Evolutionary conservation across 106 monocot genomes (phyloP), one percentile per base, ranked within the genome.

Genomic region (Apostasia ramifera): DNA sequence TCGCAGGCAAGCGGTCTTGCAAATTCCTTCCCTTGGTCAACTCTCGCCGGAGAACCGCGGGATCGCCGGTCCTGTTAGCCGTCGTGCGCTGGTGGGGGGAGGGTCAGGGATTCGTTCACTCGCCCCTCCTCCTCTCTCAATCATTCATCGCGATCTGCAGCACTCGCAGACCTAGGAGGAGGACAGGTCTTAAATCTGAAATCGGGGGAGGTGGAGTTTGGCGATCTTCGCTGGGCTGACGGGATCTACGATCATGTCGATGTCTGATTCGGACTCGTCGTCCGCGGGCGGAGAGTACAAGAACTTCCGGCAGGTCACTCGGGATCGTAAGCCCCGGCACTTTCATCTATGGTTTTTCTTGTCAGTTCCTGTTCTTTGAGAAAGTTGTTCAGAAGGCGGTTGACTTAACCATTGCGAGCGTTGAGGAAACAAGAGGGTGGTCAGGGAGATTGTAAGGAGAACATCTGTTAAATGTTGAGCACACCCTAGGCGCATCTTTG

Each of bases 231-330:
- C 43, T 53, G 43, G 8, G 39, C 37, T 10, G 50, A 50, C 40
- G n/a, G 40, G 52, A 37, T 56, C 46, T 13, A 1, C 4, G 5
- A 70, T 48, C 69, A 81, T 85, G 84, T 81, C 81, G 73, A 77
- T 81, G 60, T 74, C 79, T 51, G 82, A 77, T 51, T 82, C 82
- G 59, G 86, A 82, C 61, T 69, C 53, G 37, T 78, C 81, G 43
- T 78, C 74, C 43, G 37, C 13, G 8, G 44, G 79, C 66, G 78
- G 69, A 8, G 86, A 86, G 40, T 69, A 68, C 66, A 82, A 76
- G 74, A 82, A 54, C 50, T 86, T 86, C 60, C 82, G 82, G 9
- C 86, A 86, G 73, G 79, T 79, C 59, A 86, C 74, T 60, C 75
- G 82, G 64, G 82, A 86, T 9, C 75, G 86, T 86, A 74, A 71